phyloP scores from a whole-genome alignment of 441 rosid species.

The Rhodomyrtus psidioides region DNA sequence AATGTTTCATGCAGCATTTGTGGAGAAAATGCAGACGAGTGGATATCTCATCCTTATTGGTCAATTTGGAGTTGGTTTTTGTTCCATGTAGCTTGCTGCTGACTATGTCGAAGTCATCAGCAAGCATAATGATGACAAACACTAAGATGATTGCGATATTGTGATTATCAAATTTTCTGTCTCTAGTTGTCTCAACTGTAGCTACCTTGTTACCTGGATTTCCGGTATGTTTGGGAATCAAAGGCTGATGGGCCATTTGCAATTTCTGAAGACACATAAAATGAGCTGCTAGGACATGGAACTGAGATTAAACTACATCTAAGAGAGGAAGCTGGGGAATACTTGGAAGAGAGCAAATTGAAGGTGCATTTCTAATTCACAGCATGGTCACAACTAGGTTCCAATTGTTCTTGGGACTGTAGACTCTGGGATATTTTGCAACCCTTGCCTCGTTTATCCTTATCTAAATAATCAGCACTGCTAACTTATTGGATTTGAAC shows the following conservation, averaged over 20 bases:
- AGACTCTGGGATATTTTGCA: neutral
- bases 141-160: constrained; percentile 30
- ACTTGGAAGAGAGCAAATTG: constrained; percentile 80
- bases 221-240: constrained; percentile 94
- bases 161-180: neutral
- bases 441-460: neutral
- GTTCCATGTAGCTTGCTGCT: constrained; percentile 91
- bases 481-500: neutral
- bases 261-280: constrained; percentile 95
- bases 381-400: neutral
- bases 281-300: constrained; percentile 91
- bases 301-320: constrained; percentile 93
- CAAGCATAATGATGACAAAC: constrained; percentile 91
- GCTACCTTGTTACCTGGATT: neutral
- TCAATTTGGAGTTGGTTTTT: constrained; percentile 98
- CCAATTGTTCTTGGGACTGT: neutral
- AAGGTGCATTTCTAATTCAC: constrained; percentile 31
- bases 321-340: constrained; percentile 89
- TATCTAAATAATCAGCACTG: neutral
- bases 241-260: constrained; percentile 99
- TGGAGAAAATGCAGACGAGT: constrained; percentile 93
- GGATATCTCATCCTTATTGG: constrained; percentile 97
- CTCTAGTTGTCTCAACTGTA: neutral
- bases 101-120: constrained; percentile 96
- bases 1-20: constrained; percentile 52